Evolutionary conservation across 129 eudicot genomes (phyloP), one percentile per base, ranked within the genome.

Genomic region (Scalesia atractyloides): DNA sequence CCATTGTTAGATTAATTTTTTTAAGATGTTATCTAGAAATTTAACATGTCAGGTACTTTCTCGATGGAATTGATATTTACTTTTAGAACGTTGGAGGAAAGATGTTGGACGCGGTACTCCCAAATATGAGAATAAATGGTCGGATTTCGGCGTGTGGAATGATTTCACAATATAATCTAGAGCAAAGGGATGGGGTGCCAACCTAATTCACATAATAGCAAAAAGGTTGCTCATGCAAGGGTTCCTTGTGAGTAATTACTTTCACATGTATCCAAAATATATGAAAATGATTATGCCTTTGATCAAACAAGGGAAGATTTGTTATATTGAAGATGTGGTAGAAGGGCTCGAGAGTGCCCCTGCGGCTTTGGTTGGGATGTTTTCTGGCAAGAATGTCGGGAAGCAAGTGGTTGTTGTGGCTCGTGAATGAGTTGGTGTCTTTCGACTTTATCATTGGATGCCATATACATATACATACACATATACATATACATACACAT

Each of bases 281-380:
- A 41, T 84, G 16, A 87, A 84, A 22, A 76, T 72, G 76, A 59
- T 86, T 67, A 16, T 86, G 7, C 89, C 91, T 0, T 52, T 52
- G 7, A 81, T 83, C 15, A 83, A 84, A 61, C 74, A 86, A 69
- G 87, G 86, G 15, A 86, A 80, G 43, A 74, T 84, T 11, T 19
- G 59, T 10, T 84, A 84, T 63, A 66, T 80, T 7, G 91, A 89
- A 75, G 92, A 89, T 10, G 39, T 74, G 3, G 89, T 72, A n/a
- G 74, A 89, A 54, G 89, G 91, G 12, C 86, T 89, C 12, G 92
- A 86, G 76, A 89, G 58, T 60, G 96, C n/a, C 86, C 96, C 96
- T 0, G 64, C 60, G 5, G 87, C 96, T 77, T 77, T 89, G 17
- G 50, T 82, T 15, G 89, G 92, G 24, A 81, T 84, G 16, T 86